Evolutionary conservation across 2,329 filamentous ascomycete genomes (phyloP).

Genomic region (Botrytis sinoallii): DNA sequence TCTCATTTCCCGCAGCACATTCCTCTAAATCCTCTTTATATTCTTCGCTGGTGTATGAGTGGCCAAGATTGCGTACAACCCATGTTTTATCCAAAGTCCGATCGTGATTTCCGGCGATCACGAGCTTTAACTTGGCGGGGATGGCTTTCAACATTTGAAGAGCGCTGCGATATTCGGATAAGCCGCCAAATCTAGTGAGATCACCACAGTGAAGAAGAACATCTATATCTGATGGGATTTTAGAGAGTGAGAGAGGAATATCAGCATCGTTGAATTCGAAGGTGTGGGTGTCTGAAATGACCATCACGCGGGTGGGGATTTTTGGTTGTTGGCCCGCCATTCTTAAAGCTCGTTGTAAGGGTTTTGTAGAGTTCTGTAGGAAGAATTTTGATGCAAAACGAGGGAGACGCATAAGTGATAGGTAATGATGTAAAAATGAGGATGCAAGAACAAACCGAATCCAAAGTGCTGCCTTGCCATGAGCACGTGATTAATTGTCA

Average conservation of each 20-base stretch:
- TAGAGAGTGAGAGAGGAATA: constrained; percentile 36
- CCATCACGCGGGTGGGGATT: constrained; percentile 31
- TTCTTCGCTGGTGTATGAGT: neutral
- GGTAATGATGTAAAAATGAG: neutral
- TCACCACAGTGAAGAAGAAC: constrained; percentile 42
- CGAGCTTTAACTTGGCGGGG: constrained; percentile 54
- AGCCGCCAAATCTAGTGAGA: constrained; percentile 35
- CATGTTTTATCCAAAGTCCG: constrained; percentile 50
- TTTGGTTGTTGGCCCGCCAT: constrained; percentile 11
- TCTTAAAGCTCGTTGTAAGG: neutral
- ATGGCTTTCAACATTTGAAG: constrained; percentile 36
- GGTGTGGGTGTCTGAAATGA: constrained; percentile 36
- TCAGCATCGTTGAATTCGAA: constrained; percentile 28
- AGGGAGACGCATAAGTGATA: neutral
- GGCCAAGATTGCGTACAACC: neutral
- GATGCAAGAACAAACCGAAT: neutral
- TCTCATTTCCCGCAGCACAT: constrained; percentile 24
- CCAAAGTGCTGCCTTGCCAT: neutral
- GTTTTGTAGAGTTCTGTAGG: neutral
- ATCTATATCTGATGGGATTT: constrained; percentile 27
- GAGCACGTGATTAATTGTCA: neutral
- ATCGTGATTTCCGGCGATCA: constrained; percentile 63
- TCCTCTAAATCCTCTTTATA: constrained; percentile 7
- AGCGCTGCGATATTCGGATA: constrained; percentile 32
- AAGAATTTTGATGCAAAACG: neutral